A percentile compares a stretch with the other conserved stretches of the same genome.
Conservation (phyloP, 129 eudicot species). For the Tagetes patula region DNA sequence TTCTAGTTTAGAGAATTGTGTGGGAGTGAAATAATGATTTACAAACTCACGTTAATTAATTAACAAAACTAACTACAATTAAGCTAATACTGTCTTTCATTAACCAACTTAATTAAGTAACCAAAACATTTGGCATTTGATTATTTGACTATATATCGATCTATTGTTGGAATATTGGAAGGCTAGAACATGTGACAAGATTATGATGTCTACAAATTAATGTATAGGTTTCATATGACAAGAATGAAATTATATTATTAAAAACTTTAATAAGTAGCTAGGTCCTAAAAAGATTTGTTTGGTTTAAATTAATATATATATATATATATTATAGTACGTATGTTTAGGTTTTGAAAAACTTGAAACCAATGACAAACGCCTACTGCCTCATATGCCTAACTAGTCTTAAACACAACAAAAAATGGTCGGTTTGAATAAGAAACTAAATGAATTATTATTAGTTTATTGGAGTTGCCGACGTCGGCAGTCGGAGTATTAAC, state of each 20-base stretch:
- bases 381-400: conserved; percentile 10
- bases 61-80: neutral
- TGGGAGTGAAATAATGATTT: neutral
- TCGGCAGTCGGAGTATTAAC: conserved; percentile 26
- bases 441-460: too few relatives aligned
- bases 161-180: neutral
- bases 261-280: neutral
- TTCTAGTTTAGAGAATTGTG: neutral
- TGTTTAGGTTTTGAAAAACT: conserved; percentile 3
- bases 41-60: neutral
- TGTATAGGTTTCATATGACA: neutral
- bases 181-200: conserved; percentile 4
- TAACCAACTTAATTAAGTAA: neutral
- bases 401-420: conserved; percentile 2
- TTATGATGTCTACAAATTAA: neutral
- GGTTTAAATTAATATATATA: conserved; percentile 9
- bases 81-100: neutral
- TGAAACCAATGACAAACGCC: conserved; percentile 18
- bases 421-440: conserved; percentile 30
- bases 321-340: neutral
- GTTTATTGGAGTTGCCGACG: conserved; percentile 18
- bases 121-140: neutral
- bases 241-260: neutral
- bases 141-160: neutral
- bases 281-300: neutral